phyloP scores from a whole-genome alignment of 73 alveolate species.

The Paramecium octaurelia region DNA sequence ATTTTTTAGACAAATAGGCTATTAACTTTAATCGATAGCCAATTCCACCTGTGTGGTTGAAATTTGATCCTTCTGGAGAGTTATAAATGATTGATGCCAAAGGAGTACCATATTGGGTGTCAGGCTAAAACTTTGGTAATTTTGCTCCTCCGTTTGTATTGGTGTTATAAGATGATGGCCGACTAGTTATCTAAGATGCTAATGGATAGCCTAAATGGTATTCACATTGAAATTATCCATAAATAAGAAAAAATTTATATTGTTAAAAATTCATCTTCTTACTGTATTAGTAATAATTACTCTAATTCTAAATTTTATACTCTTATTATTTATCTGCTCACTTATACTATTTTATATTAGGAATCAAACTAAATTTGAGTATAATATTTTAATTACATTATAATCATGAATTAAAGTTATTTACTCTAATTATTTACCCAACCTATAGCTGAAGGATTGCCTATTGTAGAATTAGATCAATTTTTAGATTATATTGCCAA shows the following conservation, averaged over 20 bases:
- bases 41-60: slow-evolving; percentile 4
- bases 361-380: not conserved
- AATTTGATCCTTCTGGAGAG: slow-evolving; percentile 33
- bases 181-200: slow-evolving; percentile 21
- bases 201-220: slow-evolving; percentile 14
- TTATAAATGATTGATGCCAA: slow-evolving; percentile 36
- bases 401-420: slow-evolving; percentile 19
- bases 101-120: slow-evolving; percentile 29
- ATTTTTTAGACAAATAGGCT: not conserved
- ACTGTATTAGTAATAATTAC: not conserved
- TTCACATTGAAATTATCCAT: not conserved
- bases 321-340: not conserved
- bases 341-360: not conserved
- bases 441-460: not conserved
- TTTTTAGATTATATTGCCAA: not conserved
- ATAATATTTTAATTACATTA: not conserved
- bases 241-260: not conserved
- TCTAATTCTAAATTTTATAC: not conserved
- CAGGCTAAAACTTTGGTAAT: not conserved
- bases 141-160: slow-evolving; percentile 33
- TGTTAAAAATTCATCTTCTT: not conserved
- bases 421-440: not conserved
- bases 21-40: not conserved
- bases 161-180: not conserved
- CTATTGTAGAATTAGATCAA: slow-evolving; percentile 6